Base-by-base conservation (phyloP, 1,139 yeast species). In the Scheffersomyces lignicola region DNA sequence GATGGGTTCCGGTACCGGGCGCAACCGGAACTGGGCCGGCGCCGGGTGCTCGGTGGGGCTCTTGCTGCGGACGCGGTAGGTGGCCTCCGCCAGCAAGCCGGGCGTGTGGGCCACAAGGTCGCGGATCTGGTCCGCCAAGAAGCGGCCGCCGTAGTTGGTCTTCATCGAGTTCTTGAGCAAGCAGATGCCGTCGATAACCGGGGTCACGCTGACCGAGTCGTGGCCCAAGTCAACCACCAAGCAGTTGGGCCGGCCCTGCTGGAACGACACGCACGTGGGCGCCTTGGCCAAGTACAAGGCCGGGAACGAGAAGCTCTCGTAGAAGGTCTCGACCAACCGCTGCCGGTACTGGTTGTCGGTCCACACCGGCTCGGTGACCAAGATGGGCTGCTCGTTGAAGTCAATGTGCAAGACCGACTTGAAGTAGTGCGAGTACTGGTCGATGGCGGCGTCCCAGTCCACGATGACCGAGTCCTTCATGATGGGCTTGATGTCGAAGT, bases 221-320 rank as follows among this genome's bases (percentile, higher is more conserved):
- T 89, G 95, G 2, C 99, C 98, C 29, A 90, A 65, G 58, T 94
- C 97, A 27, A 94, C 95, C 22, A 94, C 94, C 35, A 92, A 67
- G 52, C 97, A 95, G 47, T 86, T 88, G 29, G 96, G 92, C 56
- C 96, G 77, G 3, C 97, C 97, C 48, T 87, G 85, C 15, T 96
- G 95, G 62, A 92, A 92, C 5, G 96, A 82, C 1, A 88, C 81
- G 62, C 96, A 87, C 0, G 95, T 87, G 12, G 97, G 95, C 3
- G 83, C 73, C 42, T 90, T 85, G 20, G 90, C 92, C 26, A 88
- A 62, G 57, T 85, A 94, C 40, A 89, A 79, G 0, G 96, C 98
- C 17, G 96, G 94, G 47, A 83, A 85, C 22, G 80, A 73, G 54
- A 84, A 75, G 17, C 71, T 65, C 54, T 90, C 97, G 45, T 85